These are phyloP conservation scores for Phytopythium boreale DNA, from an alignment of 352 stramenopile species.

Conservation along the genomic window DNA sequence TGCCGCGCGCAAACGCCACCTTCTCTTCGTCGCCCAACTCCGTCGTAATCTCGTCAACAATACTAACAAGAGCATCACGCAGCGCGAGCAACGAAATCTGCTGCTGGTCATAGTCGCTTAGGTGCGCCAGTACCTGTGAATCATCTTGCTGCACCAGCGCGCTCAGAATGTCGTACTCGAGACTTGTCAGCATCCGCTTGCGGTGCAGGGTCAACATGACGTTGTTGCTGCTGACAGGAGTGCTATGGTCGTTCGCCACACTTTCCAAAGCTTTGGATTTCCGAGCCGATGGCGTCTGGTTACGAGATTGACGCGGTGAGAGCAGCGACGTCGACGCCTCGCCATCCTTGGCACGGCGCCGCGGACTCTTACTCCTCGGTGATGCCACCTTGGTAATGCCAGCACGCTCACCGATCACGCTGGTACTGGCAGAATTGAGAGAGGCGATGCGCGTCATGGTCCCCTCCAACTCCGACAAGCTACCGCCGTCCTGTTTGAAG, in stretches of 20 bases:
- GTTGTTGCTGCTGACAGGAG: conserved; percentile 9
- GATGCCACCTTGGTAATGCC: neutral
- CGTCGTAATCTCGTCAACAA: conserved; percentile 64
- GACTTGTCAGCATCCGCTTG: conserved; percentile 59
- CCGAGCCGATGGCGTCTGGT: neutral
- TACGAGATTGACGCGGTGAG: neutral
- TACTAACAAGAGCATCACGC: conserved; percentile 44
- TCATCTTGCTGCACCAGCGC: conserved; percentile 62
- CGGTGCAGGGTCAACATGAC: conserved; percentile 26
- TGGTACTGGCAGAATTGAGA: conserved; percentile 10
- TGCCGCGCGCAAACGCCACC: conserved; percentile 24
- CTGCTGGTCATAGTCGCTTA: conserved; percentile 41
- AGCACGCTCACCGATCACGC: conserved; percentile 4
- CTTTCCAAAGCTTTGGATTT: neutral
- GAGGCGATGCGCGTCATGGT: conserved; percentile 49
- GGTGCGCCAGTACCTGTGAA: conserved; percentile 35
- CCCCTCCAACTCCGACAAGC: conserved; percentile 43
- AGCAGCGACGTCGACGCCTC: neutral
- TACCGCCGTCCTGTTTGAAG: conserved; percentile 41
- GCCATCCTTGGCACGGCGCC: neutral
- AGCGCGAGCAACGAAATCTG: conserved; percentile 24
- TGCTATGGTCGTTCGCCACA: conserved; percentile 2
- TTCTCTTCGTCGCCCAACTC: conserved; percentile 69
- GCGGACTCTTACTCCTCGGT: conserved; percentile 12
- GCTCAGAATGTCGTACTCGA: conserved; percentile 55